phyloP scores from a whole-genome alignment of 768 basidiomycete species.

The Nidularia pulvinata region DNA sequence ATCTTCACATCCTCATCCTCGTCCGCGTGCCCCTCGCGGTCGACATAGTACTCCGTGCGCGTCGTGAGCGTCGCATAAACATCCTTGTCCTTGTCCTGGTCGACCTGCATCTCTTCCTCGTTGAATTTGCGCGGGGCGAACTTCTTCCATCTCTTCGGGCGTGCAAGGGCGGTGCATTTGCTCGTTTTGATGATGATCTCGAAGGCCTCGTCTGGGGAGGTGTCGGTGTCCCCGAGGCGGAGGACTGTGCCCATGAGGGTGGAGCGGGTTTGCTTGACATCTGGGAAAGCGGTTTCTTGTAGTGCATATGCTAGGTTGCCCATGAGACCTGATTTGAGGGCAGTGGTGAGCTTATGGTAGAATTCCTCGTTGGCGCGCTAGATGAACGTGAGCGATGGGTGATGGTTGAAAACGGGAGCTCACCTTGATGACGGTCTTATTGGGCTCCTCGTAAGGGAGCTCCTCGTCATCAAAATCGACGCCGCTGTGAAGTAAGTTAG shows the following conservation, averaged over 20 bases:
- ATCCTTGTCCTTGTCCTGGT: slow-evolving; percentile 30
- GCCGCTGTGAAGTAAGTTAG: slow-evolving; percentile 49
- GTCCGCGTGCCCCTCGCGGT: slow-evolving; percentile 28
- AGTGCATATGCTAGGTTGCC: slow-evolving; percentile 71
- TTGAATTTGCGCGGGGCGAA: slow-evolving; percentile 38
- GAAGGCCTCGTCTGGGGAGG: slow-evolving; percentile 67
- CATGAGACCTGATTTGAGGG: slow-evolving; percentile 48
- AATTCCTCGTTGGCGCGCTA: slow-evolving; percentile 80
- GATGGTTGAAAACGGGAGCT: neutral
- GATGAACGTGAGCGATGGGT: neutral
- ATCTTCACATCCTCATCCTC: slow-evolving; percentile 38
- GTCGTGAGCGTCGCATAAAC: slow-evolving; percentile 43
- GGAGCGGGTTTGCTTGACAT: slow-evolving; percentile 70
- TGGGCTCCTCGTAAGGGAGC: slow-evolving; percentile 57
- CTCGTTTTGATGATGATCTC: slow-evolving; percentile 73
- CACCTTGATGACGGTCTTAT: slow-evolving; percentile 79
- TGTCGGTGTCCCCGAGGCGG: slow-evolving; percentile 76
- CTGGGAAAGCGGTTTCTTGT: slow-evolving; percentile 56
- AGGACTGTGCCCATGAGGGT: slow-evolving; percentile 62
- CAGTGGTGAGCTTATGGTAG: slow-evolving; percentile 44
- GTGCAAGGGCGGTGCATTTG: slow-evolving; percentile 75
- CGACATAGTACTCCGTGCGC: slow-evolving; percentile 58
- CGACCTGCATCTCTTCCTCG: slow-evolving; percentile 24
- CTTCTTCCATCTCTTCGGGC: slow-evolving; percentile 82
- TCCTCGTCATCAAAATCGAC: slow-evolving; percentile 86